These are phyloP conservation scores for Linnemannia schmuckeri DNA, from an alignment of 192 early-diverging fungal genomes.

Conservation along the genomic window DNA sequence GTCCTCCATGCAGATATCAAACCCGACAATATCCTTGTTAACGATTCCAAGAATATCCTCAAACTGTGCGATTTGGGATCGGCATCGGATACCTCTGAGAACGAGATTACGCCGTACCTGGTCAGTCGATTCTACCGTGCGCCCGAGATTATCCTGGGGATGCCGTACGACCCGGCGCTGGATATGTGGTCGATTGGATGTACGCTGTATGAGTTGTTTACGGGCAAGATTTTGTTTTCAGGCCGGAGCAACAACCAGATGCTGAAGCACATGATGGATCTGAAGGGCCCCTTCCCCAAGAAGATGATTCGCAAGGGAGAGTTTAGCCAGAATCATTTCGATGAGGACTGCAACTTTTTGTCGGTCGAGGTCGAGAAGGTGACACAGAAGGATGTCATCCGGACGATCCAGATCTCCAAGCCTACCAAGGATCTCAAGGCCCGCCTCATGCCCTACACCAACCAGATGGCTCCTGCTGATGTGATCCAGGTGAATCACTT, in stretches of 20 bases:
- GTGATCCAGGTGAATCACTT: conserved; percentile 73
- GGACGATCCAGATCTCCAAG: conserved; percentile 73
- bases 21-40: conserved; percentile 97
- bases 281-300: conserved; percentile 89
- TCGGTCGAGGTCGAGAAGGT: conserved; percentile 72
- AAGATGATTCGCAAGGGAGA: conserved; percentile 88
- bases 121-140: conserved; percentile 97
- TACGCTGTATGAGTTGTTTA: conserved; percentile 95
- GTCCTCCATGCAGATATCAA: conserved; percentile 98
- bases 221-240: conserved; percentile 95
- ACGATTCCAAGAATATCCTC: conserved; percentile 80
- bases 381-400: conserved; percentile 77
- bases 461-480: conserved; percentile 70
- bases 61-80: conserved; percentile 97
- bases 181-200: conserved; percentile 98
- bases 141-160: conserved; percentile 95
- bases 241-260: conserved; percentile 97
- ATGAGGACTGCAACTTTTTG: conserved; percentile 79
- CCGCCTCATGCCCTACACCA: conserved; percentile 71
- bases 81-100: conserved; percentile 88
- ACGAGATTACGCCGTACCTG: conserved; percentile 96
- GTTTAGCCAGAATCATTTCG: conserved; percentile 90
- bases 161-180: conserved; percentile 88
- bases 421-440: conserved; percentile 80
- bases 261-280: conserved; percentile 93